phyloP scores from a whole-genome alignment of 2,329 filamentous ascomycete genomes.

The Ophiostoma tasmaniense region DNA sequence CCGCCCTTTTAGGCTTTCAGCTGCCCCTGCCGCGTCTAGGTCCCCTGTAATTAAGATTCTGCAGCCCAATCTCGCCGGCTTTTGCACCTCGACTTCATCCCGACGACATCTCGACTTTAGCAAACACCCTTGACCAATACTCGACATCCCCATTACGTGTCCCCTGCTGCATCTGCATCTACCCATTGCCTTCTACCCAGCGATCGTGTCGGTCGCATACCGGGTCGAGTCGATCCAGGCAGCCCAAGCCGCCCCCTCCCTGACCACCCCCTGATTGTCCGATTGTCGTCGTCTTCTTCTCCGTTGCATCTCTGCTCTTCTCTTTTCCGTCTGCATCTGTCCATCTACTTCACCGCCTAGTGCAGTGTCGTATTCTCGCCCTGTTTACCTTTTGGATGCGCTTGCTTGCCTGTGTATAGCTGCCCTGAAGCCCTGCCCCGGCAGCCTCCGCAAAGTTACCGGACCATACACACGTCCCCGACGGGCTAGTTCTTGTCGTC shows the following conservation, averaged over 20 bases:
- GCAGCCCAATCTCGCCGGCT: neutral
- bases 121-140: neutral
- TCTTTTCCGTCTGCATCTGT: neutral
- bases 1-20: neutral
- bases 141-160: neutral
- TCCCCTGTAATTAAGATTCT: neutral
- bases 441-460: constrained; percentile 7
- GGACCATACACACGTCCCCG: neutral
- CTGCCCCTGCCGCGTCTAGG: neutral
- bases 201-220: neutral
- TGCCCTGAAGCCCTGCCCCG: neutral
- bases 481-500: constrained; percentile 5
- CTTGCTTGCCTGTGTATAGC: neutral
- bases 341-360: neutral
- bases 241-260: neutral
- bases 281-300: neutral
- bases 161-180: neutral
- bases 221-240: constrained; percentile 4
- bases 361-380: constrained; percentile 5
- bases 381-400: neutral
- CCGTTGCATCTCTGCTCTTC: neutral
- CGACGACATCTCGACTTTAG: too few relatives aligned
- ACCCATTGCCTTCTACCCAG: neutral
- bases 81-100: neutral
- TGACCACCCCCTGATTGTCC: neutral